Evolutionary conservation across 2,329 filamentous ascomycete genomes (phyloP), one percentile per base, ranked within the genome.

Genomic region (Fusarium protoensiforme): DNA sequence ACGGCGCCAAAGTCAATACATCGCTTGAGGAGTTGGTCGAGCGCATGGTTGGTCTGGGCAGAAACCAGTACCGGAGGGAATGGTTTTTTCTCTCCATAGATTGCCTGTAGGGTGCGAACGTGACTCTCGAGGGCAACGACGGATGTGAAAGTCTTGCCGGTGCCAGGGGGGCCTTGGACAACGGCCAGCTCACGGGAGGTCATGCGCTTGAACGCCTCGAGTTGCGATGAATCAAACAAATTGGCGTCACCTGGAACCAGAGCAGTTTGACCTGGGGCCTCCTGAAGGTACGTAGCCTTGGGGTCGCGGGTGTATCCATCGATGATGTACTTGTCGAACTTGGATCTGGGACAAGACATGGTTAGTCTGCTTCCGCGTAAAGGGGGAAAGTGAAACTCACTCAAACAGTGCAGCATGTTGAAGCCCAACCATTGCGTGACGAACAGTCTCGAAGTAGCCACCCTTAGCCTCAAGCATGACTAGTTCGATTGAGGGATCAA

Each of bases 41-140:
- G 84, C 0, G 95, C 95, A 81, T 98, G 94, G 67, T 98, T 98
- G 0, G 95, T 98, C 76, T 98, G 94, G 9, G 94, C 94, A 0
- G 94, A 89, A 5, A 98, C 86, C 22, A 98, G 87, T 33, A 98
- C 91, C 0, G 93, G 93, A 2, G 72, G 61, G 3, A 43, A 36
- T 7, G 64, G 2, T 7, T 64, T 31, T 4, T 53, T 41, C 16
- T 48, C 53, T 65, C 92, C 90, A 0, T 82, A 84, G 2, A 78
- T 76, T 3, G 80, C 79, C 77, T 89, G 86, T 61, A 95, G 84
- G 2, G 92, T 85, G 54, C 89, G 90, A 2, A 81, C 59, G 4
- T 77, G 71, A 33, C 79, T 81, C 16, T 80, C 73, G 11, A 98
- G 80, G 0, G 92, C 92, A 29, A 91, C 84, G 3, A 96, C 90